A percentile compares a stretch with the other conserved stretches of the same genome.
Conservation (phyloP, 2,329 filamentous ascomycete genomes). For the Raffaelea ambrosiae region DNA sequence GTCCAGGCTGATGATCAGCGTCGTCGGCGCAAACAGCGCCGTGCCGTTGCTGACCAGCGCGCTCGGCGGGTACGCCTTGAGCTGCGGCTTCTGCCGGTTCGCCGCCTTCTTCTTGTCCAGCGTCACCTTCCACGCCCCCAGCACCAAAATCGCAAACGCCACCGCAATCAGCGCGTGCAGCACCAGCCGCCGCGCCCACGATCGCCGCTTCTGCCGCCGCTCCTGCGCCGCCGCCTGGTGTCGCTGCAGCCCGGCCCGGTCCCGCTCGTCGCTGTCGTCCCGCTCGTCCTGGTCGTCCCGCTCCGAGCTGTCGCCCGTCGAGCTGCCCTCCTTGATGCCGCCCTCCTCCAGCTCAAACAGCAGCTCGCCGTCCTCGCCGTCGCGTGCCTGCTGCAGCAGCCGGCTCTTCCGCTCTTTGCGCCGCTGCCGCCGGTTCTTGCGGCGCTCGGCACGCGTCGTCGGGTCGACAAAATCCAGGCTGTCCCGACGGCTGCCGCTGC, state of each 20-base stretch:
- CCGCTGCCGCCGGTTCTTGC: conserved; percentile 41
- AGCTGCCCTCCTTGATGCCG: conserved; percentile 57
- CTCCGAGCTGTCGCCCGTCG: conserved; percentile 53
- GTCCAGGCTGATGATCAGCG: conserved; percentile 87
- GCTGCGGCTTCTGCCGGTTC: not conserved
- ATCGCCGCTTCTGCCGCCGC: conserved; percentile 24
- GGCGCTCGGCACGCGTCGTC: conserved; percentile 7
- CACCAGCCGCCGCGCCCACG: conserved; percentile 35
- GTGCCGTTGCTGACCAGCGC: conserved; percentile 66
- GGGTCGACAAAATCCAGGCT: no score
- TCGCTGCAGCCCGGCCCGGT: conserved; percentile 1
- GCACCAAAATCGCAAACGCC: conserved; percentile 46
- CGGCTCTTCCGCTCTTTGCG: conserved; percentile 45
- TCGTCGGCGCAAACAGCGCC: conserved; percentile 81
- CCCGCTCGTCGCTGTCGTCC: conserved; percentile 39
- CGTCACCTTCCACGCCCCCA: conserved; percentile 52
- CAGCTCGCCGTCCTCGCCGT: conserved; percentile 64
- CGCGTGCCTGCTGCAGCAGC: conserved; percentile 41
- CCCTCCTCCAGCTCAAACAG: conserved; percentile 92
- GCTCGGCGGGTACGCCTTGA: not conserved
- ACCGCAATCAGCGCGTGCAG: conserved; percentile 43
- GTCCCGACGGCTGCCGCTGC: not conserved
- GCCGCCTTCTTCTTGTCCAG: conserved; percentile 27
- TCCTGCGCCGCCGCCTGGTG: not conserved
- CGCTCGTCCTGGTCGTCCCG: conserved; percentile 53